Percentiles rank a stretch among this genome's conserved stretches.
These are phyloP conservation scores for Backusella morwellensis DNA, from an alignment of 192 early-diverging fungal genomes.

Conservation along the genomic window DNA sequence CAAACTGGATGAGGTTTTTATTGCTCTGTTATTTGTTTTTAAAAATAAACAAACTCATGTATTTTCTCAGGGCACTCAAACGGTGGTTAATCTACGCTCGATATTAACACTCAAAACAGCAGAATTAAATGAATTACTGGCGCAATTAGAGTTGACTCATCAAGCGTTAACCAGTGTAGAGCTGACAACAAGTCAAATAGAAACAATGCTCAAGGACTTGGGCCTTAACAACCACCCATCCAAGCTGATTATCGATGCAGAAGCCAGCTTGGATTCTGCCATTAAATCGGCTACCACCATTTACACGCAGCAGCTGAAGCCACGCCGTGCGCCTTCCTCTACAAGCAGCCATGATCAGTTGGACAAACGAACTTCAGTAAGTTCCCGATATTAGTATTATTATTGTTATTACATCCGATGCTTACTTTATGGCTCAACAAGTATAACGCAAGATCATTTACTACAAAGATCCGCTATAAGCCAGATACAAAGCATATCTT, in stretches of 20 bases:
- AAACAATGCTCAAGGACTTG: slow-evolving; percentile 25
- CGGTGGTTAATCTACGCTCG: slow-evolving; percentile 25
- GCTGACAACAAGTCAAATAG: slow-evolving; percentile 22
- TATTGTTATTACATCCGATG: too few species aligned
- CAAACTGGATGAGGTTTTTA: slow-evolving; percentile 7
- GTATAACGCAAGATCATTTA: background rate
- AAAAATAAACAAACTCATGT: background rate
- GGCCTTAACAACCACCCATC: slow-evolving; percentile 12
- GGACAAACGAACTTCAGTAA: background rate
- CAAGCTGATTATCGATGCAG: slow-evolving; percentile 19
- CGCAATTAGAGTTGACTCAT: slow-evolving; percentile 22
- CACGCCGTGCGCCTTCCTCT: slow-evolving; percentile 11
- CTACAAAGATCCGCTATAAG: slow-evolving; percentile 25
- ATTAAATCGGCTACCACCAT: slow-evolving; percentile 22
- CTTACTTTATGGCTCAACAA: background rate
- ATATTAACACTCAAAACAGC: slow-evolving; percentile 27
- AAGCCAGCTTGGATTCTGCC: slow-evolving; percentile 23
- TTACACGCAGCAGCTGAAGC: slow-evolving; percentile 6
- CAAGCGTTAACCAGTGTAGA: slow-evolving; percentile 24
- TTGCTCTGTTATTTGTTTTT: background rate
- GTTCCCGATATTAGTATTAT: background rate
- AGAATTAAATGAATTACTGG: slow-evolving; percentile 24
- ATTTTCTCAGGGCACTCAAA: slow-evolving; percentile 17
- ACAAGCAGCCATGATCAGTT: slow-evolving; percentile 10
- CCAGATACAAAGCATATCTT: slow-evolving; percentile 28